These are phyloP conservation scores for Phytophthora palmivora DNA, from an alignment of 352 stramenopile species.

Conservation along the genomic window DNA sequence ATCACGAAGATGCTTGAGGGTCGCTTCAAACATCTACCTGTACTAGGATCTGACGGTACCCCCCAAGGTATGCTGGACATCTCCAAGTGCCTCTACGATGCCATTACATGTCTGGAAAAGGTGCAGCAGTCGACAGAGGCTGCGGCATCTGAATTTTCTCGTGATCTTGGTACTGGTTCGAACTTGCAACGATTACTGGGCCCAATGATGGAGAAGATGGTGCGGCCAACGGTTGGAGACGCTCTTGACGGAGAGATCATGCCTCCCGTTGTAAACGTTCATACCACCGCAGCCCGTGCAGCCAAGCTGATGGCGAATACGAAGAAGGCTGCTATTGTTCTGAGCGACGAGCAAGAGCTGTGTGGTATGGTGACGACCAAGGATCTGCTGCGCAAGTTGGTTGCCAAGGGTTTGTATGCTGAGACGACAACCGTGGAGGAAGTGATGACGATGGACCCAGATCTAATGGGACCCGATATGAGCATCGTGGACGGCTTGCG, in stretches of 20 bases:
- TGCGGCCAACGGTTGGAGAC: slow-evolving; percentile 81
- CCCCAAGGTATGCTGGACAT: slow-evolving; percentile 91
- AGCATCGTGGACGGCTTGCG: slow-evolving; percentile 88
- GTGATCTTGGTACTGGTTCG: slow-evolving; percentile 72
- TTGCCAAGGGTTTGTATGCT: slow-evolving; percentile 80
- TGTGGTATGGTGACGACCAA: slow-evolving; percentile 89
- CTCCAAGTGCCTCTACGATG: slow-evolving; percentile 90
- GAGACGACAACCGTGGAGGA: slow-evolving; percentile 82
- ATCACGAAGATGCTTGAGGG: slow-evolving; percentile 92
- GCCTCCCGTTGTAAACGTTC: slow-evolving; percentile 77
- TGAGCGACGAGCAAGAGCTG: slow-evolving; percentile 70
- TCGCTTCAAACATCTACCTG: slow-evolving; percentile 88
- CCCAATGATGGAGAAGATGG: slow-evolving; percentile 92
- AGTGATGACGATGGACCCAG: slow-evolving; percentile 87
- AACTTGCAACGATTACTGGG: slow-evolving; percentile 78
- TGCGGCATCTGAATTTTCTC: slow-evolving; percentile 81
- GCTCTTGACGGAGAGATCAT: slow-evolving; percentile 84
- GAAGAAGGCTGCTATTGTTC: slow-evolving; percentile 87
- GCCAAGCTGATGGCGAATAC: slow-evolving; percentile 88
- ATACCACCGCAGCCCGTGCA: slow-evolving; percentile 71
- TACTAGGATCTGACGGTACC: slow-evolving; percentile 73
- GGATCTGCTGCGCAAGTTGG: slow-evolving; percentile 86
- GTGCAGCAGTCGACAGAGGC: slow-evolving; percentile 88
- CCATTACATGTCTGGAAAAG: slow-evolving; percentile 87
- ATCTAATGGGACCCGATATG: slow-evolving; percentile 75